Percentiles rank a stretch among this genome's conserved stretches.
Conservation (phyloP, 2,329 filamentous ascomycete species). For the Colletotrichum coccodes region DNA sequence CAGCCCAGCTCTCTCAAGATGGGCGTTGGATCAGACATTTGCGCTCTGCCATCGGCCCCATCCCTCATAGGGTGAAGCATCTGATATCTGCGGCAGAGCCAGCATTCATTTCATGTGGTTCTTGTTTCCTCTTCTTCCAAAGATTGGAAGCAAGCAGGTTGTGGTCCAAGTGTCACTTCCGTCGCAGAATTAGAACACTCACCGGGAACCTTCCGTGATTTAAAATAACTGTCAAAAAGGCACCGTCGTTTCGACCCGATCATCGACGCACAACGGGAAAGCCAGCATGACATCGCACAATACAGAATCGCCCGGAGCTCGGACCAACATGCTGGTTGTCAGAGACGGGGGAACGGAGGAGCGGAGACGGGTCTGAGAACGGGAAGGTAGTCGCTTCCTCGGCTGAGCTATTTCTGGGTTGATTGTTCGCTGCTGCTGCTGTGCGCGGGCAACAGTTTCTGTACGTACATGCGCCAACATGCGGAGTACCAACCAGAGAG, state of each 20-base stretch:
- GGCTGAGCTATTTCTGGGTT: constrained; percentile 5
- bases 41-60: too few species aligned
- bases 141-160: neutral
- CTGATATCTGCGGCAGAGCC: neutral
- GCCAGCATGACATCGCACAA: neutral
- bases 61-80: too few species aligned
- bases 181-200: neutral
- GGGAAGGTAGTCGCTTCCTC: neutral
- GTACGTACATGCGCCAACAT: constrained; percentile 9
- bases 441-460: constrained; percentile 5
- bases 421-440: neutral
- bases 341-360: neutral
- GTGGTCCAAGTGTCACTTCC: neutral
- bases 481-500: neutral
- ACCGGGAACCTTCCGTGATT: neutral
- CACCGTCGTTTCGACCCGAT: neutral
- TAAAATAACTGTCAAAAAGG: neutral
- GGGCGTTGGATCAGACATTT: neutral
- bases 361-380: neutral
- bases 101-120: neutral
- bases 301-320: neutral
- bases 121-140: neutral
- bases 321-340: neutral
- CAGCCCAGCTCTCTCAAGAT: neutral
- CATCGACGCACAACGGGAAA: neutral